Percentiles rank a stretch among this genome's conserved stretches.
phyloP scores from a whole-genome alignment of 2,329 filamentous ascomycete genomes.

The Arthrobotrys conoides region DNA sequence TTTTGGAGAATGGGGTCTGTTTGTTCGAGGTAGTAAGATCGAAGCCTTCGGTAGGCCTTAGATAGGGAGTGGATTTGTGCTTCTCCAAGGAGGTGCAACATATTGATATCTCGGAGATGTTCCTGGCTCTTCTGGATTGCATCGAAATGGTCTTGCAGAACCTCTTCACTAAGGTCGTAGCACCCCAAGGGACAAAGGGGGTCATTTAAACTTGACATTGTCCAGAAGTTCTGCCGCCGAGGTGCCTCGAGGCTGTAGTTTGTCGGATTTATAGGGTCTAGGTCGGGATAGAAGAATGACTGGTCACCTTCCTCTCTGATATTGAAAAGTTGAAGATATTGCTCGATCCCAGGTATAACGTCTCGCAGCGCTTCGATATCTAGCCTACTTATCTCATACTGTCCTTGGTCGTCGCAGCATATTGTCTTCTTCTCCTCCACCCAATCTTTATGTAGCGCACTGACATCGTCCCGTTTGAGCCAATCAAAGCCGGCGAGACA shows the following conservation, averaged over 20 bases:
- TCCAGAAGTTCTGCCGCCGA: conserved; percentile 48
- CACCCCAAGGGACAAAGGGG: conserved; percentile 67
- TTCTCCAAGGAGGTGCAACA: conserved; percentile 65
- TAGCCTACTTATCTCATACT: conserved; percentile 46
- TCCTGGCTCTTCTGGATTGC: conserved; percentile 69
- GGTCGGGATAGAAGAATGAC: conserved; percentile 53
- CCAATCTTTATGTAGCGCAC: conserved; percentile 66
- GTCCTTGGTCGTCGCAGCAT: conserved; percentile 47
- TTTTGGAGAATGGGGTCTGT: conserved; percentile 54
- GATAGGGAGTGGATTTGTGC: conserved; percentile 66
- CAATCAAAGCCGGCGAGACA: conserved; percentile 66
- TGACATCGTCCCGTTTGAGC: conserved; percentile 65
- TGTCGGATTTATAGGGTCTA: conserved; percentile 48
- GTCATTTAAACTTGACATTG: conserved; percentile 54
- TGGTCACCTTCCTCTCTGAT: conserved; percentile 48
- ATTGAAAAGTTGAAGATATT: conserved; percentile 39
- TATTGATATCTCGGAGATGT: conserved; percentile 65
- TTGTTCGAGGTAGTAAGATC: conserved; percentile 61
- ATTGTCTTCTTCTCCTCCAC: conserved; percentile 63
- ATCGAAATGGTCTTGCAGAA: conserved; percentile 67
- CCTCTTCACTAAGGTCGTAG: conserved; percentile 69
- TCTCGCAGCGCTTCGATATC: conserved; percentile 39
- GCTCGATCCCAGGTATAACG: conserved; percentile 47
- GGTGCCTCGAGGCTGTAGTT: conserved; percentile 53
- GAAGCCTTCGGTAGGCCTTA: conserved; percentile 65